Percentiles rank a stretch among this genome's conserved stretches.
phyloP scores from a whole-genome alignment of 805 yeast species.

The Ogataea neopini region DNA sequence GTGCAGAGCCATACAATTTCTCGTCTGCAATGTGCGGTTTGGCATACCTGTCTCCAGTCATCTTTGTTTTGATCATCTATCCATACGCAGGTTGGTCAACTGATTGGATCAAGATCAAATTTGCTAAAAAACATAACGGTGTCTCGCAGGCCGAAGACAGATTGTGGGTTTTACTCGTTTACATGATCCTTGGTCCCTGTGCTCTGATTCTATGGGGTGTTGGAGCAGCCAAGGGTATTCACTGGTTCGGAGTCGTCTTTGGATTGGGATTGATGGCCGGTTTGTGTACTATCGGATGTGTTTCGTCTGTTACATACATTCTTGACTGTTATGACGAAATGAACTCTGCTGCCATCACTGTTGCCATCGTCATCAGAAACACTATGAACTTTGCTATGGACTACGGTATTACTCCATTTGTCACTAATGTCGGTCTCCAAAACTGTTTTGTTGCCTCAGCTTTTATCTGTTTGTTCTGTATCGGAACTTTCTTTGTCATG shows the following conservation, averaged over 20 bases:
- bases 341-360: slow-evolving; percentile 54
- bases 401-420: slow-evolving; percentile 63
- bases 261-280: slow-evolving; percentile 63
- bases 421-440: slow-evolving; percentile 51
- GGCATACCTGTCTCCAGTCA: slow-evolving; percentile 53
- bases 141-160: slow-evolving; percentile 58
- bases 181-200: slow-evolving; percentile 51
- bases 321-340: slow-evolving; percentile 58
- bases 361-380: slow-evolving; percentile 57
- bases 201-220: slow-evolving; percentile 65
- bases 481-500: slow-evolving; percentile 46
- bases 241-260: slow-evolving; percentile 56
- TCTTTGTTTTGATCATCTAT: slow-evolving; percentile 46
- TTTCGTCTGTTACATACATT: slow-evolving; percentile 51
- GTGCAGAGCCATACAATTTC: slow-evolving; percentile 53
- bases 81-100: slow-evolving; percentile 50
- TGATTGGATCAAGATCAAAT: slow-evolving; percentile 49
- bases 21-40: slow-evolving; percentile 48
- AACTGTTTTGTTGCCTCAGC: slow-evolving; percentile 59
- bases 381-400: slow-evolving; percentile 59
- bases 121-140: slow-evolving; percentile 54
- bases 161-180: slow-evolving; percentile 49
- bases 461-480: slow-evolving; percentile 49
- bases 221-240: slow-evolving; percentile 54
- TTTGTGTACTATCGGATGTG: slow-evolving; percentile 52